Evolutionary conservation across 176 grass and related monocot species (phyloP).

Genomic region (Typha latifolia): DNA sequence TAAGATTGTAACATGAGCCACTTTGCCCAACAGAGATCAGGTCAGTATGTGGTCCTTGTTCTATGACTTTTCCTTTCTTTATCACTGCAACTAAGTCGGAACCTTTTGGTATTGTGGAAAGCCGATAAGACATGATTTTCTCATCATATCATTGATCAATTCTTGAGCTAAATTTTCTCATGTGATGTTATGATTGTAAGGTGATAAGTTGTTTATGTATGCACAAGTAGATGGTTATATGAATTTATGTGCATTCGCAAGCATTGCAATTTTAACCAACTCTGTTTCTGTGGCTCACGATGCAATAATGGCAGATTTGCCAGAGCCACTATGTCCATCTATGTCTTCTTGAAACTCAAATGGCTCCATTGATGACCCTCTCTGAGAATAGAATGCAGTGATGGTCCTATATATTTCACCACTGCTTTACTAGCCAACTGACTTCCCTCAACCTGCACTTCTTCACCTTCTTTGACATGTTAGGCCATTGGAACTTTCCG

Average conservation of each 20-base stretch:
- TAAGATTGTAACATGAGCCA: conserved; percentile 44
- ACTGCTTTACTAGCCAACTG: no score
- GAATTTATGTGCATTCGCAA: conserved; percentile 5
- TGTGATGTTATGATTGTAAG: no score
- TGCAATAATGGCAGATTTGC: conserved; percentile 7
- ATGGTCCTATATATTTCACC: no score
- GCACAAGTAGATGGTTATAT: neutral
- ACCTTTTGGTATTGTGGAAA: conserved; percentile 36
- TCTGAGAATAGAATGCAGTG: no score
- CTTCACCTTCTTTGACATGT: no score
- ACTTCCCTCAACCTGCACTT: no score
- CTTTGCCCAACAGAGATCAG: conserved; percentile 27
- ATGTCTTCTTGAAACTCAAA: neutral
- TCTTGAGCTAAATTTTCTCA: conserved; percentile 43
- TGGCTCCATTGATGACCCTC: no score
- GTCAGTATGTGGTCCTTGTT: conserved; percentile 36
- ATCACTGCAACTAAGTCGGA: conserved; percentile 36
- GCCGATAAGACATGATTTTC: conserved; percentile 46
- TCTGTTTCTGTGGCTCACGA: conserved; percentile 1
- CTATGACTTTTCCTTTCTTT: conserved; percentile 32
- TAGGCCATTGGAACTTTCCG: no score
- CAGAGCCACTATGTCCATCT: neutral
- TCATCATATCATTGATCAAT: conserved; percentile 41
- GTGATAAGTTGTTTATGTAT: neutral
- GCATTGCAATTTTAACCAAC: neutral